A percentile compares a stretch with the other conserved stretches of the same genome.
These are phyloP conservation scores for Penstemon newberryi DNA, from an alignment of 257 asterid genomes.

Conservation along the genomic window DNA sequence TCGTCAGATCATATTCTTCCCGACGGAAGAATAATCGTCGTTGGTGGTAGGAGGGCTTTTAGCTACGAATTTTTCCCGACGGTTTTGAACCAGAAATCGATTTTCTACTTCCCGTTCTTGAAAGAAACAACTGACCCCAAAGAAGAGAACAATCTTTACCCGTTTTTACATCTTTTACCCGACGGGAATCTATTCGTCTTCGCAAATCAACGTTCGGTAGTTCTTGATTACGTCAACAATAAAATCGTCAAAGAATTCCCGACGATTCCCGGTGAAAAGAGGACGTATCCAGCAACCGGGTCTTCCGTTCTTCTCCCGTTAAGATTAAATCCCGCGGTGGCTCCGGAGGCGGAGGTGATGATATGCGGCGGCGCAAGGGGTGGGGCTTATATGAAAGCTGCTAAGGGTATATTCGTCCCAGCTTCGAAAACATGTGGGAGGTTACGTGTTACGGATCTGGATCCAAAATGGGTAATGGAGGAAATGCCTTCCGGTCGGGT, in stretches of 20 bases:
- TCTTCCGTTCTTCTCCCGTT: conserved; percentile 79
- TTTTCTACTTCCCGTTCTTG: conserved; percentile 49
- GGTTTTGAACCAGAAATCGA: background rate
- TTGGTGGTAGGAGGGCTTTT: conserved; percentile 72
- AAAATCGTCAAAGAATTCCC: conserved; percentile 54
- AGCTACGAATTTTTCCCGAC: conserved; percentile 82
- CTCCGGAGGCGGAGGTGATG: conserved; percentile 61
- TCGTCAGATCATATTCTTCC: conserved; percentile 67
- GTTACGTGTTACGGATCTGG: conserved; percentile 53
- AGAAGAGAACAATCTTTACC: conserved; percentile 89
- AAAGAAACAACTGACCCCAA: conserved; percentile 58
- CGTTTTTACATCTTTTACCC: conserved; percentile 69
- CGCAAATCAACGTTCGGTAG: conserved; percentile 58
- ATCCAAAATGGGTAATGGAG: conserved; percentile 75
- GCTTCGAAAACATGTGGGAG: conserved; percentile 73
- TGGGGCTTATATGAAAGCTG: conserved; percentile 57
- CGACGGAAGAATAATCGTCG: conserved; percentile 67
- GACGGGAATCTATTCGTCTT: conserved; percentile 80
- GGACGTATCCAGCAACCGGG: conserved; percentile 81
- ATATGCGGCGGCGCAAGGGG: conserved; percentile 80
- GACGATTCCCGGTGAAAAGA: conserved; percentile 59
- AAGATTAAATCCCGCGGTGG: conserved; percentile 26
- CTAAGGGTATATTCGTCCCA: conserved; percentile 26
- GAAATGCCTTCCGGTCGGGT: conserved; percentile 73
- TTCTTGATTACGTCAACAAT: conserved; percentile 52